Evolutionary conservation across 352 stramenopile species (phyloP).

Genomic region (Phytophthora quininea): DNA sequence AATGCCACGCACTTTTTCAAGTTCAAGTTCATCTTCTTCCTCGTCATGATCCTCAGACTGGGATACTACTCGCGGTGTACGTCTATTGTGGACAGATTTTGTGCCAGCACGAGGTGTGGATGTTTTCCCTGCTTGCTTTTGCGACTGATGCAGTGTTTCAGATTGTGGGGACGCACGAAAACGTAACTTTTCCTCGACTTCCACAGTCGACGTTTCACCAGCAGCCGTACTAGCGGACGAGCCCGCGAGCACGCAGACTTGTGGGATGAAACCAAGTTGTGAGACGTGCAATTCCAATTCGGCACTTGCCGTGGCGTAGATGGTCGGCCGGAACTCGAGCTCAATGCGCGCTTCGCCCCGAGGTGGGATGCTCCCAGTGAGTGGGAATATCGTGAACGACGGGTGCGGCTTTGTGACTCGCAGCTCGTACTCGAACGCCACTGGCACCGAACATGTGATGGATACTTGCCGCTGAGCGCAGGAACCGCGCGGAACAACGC

Average conservation of each 20-base stretch:
- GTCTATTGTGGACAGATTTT: conserved; percentile 8
- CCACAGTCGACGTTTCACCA: background rate
- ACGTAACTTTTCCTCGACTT: conserved; percentile 3
- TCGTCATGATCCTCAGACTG: conserved; percentile 9
- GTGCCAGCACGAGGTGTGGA: conserved; percentile 1
- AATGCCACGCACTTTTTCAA: conserved; percentile 55
- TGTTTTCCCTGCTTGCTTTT: conserved; percentile 9
- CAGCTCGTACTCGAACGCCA: conserved; percentile 90
- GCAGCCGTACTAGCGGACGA: conserved; percentile 51
- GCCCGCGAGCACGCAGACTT: conserved; percentile 65
- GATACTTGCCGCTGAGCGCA: conserved; percentile 48
- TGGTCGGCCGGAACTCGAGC: conserved; percentile 74
- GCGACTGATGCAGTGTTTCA: conserved; percentile 6
- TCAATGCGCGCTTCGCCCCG: conserved; percentile 69
- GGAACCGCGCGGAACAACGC: conserved; percentile 55
- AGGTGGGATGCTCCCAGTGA: conserved; percentile 72
- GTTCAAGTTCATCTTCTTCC: conserved; percentile 22
- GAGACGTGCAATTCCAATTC: conserved; percentile 78
- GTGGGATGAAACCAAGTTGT: conserved; percentile 76
- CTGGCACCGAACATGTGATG: conserved; percentile 79
- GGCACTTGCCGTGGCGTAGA: conserved; percentile 64
- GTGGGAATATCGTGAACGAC: conserved; percentile 79
- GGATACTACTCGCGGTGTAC: conserved; percentile 9
- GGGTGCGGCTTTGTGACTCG: conserved; percentile 64
- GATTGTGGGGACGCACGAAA: conserved; percentile 3